A percentile compares a stretch with the other conserved stretches of the same genome.
Evolutionary conservation across 768 basidiomycete species (phyloP).

Genomic region (Infundibulicybe gibba): DNA sequence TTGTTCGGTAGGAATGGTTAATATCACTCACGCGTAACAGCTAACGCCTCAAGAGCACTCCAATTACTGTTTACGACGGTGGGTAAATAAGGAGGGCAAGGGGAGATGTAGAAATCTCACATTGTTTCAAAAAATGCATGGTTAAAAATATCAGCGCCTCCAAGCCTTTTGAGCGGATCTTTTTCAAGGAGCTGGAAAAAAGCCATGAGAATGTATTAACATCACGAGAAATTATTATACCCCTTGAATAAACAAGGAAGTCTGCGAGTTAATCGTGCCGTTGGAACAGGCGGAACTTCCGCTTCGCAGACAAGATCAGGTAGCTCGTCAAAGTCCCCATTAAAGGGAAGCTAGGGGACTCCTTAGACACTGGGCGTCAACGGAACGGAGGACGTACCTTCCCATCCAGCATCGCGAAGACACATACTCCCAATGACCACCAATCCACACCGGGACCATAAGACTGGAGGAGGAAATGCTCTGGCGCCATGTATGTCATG

Average conservation of each 20-base stretch:
- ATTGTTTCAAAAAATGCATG: constrained; percentile 7
- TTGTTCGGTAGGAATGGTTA: no score
- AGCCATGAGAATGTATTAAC: background rate
- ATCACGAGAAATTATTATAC: background rate
- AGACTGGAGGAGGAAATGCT: background rate
- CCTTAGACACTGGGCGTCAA: background rate
- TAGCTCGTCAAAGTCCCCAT: background rate
- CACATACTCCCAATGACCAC: constrained; percentile 9
- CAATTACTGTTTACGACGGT: no score
- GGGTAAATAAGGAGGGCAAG: no score
- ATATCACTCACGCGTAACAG: no score
- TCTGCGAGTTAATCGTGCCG: background rate
- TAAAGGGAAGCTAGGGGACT: constrained; percentile 4
- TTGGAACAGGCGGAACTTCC: background rate
- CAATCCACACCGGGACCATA: constrained; percentile 6
- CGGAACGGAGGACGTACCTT: constrained; percentile 1
- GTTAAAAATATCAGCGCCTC: background rate
- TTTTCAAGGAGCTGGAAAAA: constrained; percentile 3
- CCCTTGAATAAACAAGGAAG: background rate
- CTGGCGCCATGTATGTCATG: constrained; percentile 10
- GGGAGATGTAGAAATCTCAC: background rate
- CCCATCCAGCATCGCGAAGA: constrained; percentile 11
- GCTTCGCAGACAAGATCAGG: background rate
- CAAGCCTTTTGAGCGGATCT: background rate
- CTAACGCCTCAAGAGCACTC: no score